Evolutionary conservation across 805 yeast species (phyloP), one percentile per base, ranked within the genome.

Genomic region (Kodamaea laetipori): DNA sequence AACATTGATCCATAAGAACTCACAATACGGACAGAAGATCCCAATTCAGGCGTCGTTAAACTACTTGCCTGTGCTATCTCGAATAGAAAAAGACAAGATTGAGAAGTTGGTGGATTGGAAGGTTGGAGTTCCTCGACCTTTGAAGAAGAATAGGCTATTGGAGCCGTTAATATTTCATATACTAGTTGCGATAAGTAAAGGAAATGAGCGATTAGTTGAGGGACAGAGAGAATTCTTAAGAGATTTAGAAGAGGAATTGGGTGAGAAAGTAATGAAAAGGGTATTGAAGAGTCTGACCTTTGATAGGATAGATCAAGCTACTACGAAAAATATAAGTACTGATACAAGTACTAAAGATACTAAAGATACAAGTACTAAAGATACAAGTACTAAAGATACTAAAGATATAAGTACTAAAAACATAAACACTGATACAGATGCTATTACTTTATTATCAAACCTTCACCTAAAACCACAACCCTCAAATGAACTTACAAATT

Each of bases 11-110:
- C 39, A 27, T 15, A 41, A 41, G 31, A 26, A 41, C 33, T 16
- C 33, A 12, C 33, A 24, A 15, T 41, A 27, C 26, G 44, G 44
- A 17, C 44, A 41, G 31, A 27, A 19, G 6, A 36, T 42, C 11
- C 37, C 40, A 2, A 37, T 42, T 35, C 18, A n/a, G 37, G 41
- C 41, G 10, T 9, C 41, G 13, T 28, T 42, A 13, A 38, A 34
- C 37, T 41, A 42, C n/a, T 42, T 36, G 40, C 45, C 45, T 9
- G 32, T 42, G 32, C 35, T 28, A 10, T 17, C 23, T 10, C 31
- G 23, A 16, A 32, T 39, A 3, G 11, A 12, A 17, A 17, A 21
- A 13, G 33, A 39, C 10, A 11, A 32, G 17, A 13, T 36, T 4
- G 26, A 34, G 11, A 21, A 34, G 13, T n/a, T 32, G 16, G 9